Evolutionary conservation across 208 protist genomes (phyloP), one percentile per base, ranked within the genome.

Genomic region (Endotrypanum monterogeii): DNA sequence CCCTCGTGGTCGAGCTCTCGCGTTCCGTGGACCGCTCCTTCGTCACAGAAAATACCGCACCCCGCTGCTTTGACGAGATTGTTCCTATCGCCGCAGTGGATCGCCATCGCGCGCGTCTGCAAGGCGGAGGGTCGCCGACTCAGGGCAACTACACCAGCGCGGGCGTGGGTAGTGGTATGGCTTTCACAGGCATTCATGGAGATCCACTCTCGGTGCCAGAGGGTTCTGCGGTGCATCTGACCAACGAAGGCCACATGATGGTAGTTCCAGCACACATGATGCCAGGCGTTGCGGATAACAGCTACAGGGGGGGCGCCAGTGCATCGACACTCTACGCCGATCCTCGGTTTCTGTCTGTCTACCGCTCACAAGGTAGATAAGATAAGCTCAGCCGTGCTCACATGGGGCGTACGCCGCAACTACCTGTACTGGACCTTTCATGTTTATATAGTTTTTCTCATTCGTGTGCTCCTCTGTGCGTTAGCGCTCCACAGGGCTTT

Each of bases 1-100:
- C 90, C n/a, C 83, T 95, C 50, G 88, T 95, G 23, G 86, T 93
- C 35, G 90, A 95, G 77, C 78, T 91, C 18, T 84, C 85, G 25
- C 80, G 83, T 12, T 81, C 82, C 2, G 72, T 83, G 16, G 76
- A 83, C 20, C 82, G 74, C 66, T 3, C 66, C 54, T 61, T 77
- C 14, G 48, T 85, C 56, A 41, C 44, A 23, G 71, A 79, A 25
- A 76, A 76, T 30, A 69, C 62, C 25, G 84, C 78, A 1, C 82
- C 82, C 57, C 75, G 71, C 35, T 83, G 81, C 46, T 94, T 89
- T 63, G 89, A 94, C 58, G 74, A 89, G 67, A 28, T 89, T 12
- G 76, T 79, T 25, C 89, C 87, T n/a, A 91, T 94, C 35, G 77
- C 78, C 1, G 82, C 89, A 20, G 83, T 94, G 37, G 89, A 92